These are phyloP conservation scores for Perilla frutescens DNA, from an alignment of 257 asterid species.

Conservation along the genomic window DNA sequence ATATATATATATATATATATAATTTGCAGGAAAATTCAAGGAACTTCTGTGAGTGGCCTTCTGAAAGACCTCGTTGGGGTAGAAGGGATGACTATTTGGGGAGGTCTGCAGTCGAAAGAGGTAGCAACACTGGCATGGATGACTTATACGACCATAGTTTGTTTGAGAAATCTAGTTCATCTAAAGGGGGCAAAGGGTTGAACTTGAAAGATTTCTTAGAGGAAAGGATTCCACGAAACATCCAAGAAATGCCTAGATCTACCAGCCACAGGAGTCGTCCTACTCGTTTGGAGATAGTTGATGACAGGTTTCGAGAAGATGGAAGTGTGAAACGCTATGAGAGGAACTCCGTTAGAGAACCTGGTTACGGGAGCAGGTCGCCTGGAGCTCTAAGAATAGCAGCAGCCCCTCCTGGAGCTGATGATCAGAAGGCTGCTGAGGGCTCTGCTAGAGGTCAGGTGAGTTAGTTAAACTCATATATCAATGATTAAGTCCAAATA, in stretches of 20 bases:
- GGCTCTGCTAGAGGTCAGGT: constrained; percentile 54
- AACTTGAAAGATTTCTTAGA: constrained; percentile 53
- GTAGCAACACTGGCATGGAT: constrained; percentile 40
- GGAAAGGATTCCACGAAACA: constrained; percentile 57
- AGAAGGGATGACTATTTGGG: constrained; percentile 43
- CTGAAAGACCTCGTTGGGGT: constrained; percentile 39
- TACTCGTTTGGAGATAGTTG: constrained; percentile 79
- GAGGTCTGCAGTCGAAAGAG: constrained; percentile 42
- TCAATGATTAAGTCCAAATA: neutral
- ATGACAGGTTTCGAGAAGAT: constrained; percentile 86
- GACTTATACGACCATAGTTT: constrained; percentile 46
- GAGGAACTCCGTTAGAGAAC: constrained; percentile 43
- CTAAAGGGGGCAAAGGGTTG: constrained; percentile 34
- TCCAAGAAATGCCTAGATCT: constrained; percentile 46
- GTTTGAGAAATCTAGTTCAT: constrained; percentile 42
- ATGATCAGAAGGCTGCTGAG: constrained; percentile 35
- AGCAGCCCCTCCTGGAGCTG: constrained; percentile 12
- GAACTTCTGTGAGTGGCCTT: constrained; percentile 33
- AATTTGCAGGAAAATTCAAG: constrained; percentile 42
- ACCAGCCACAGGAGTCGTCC: constrained; percentile 46
- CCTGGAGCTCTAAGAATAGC: constrained; percentile 41
- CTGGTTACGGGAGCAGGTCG: constrained; percentile 54
- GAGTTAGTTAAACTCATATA: constrained; percentile 21
- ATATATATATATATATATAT: no score
- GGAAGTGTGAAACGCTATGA: constrained; percentile 58